Percentiles rank a stretch among this genome's conserved stretches.
These are phyloP conservation scores for Colletotrichum destructivum DNA, from an alignment of 2,329 filamentous ascomycete genomes.

Conservation along the genomic window DNA sequence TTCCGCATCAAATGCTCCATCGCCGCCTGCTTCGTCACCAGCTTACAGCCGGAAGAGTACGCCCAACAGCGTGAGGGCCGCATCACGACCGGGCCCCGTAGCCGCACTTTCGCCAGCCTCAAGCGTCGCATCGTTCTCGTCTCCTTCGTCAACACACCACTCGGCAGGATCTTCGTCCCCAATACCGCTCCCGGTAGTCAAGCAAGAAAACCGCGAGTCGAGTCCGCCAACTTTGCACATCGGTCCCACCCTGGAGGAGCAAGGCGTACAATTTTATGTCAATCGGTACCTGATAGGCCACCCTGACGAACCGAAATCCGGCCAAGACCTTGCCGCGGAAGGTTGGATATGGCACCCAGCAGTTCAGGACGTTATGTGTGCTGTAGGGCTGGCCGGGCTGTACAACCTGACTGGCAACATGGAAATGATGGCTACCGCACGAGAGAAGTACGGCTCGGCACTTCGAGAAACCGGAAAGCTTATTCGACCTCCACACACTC, in stretches of 20 bases:
- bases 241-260: conserved; percentile 61
- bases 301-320: conserved; percentile 62
- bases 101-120: not conserved
- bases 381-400: conserved; percentile 71
- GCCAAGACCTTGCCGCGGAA: conserved; percentile 54
- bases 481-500: conserved; percentile 53
- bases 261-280: conserved; percentile 66
- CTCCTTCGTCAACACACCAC: conserved; percentile 43
- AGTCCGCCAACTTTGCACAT: conserved; percentile 50
- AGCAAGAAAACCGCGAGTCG: conserved; percentile 29
- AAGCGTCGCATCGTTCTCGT: conserved; percentile 41
- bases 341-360: conserved; percentile 57
- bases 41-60: conserved; percentile 34
- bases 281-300: conserved; percentile 66
- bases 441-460: conserved; percentile 68
- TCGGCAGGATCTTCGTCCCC: conserved; percentile 32
- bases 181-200: conserved; percentile 30
- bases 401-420: conserved; percentile 66
- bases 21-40: conserved; percentile 46
- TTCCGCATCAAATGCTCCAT: conserved; percentile 31
- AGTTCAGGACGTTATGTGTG: conserved; percentile 66
- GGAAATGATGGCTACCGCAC: conserved; percentile 62
- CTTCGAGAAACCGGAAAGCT: conserved; percentile 63
- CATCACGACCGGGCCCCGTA: conserved; percentile 3
- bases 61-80: conserved; percentile 10